phyloP scores from a whole-genome alignment of 176 grass and related monocot species.

The Carex scoparia region DNA sequence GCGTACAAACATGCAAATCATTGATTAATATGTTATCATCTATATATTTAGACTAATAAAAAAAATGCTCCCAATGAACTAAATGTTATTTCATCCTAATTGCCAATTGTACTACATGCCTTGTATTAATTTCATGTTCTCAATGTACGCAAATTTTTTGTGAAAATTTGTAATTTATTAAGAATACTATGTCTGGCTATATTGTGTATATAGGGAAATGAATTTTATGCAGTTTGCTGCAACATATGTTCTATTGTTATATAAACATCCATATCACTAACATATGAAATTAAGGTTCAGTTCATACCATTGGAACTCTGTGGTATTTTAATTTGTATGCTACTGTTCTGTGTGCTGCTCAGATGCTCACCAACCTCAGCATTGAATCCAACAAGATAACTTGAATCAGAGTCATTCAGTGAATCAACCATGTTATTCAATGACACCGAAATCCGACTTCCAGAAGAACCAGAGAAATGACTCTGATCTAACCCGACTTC shows the following conservation, averaged over 20 bases:
- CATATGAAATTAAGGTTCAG: background rate
- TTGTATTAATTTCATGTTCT: background rate
- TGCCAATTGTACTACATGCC: background rate
- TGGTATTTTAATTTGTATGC: background rate
- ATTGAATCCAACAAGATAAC: background rate
- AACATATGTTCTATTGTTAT: background rate
- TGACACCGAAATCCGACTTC: background rate
- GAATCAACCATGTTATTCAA: background rate
- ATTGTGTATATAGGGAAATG: background rate
- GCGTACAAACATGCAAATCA: background rate
- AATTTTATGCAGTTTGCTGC: background rate
- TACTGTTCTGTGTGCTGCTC: background rate
- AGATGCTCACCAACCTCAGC: background rate
- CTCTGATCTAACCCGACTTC: background rate
- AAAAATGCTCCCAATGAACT: background rate
- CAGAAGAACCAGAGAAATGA: background rate
- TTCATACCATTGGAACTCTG: constrained; percentile 22
- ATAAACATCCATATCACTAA: background rate
- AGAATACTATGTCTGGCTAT: background rate
- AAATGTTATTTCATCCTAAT: background rate
- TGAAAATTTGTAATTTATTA: background rate
- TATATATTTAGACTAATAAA: background rate
- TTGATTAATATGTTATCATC: background rate
- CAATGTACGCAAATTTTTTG: background rate
- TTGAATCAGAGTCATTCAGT: background rate